Conservation (phyloP, 2,329 filamentous ascomycete genomes). For the Fusarium poae region DNA sequence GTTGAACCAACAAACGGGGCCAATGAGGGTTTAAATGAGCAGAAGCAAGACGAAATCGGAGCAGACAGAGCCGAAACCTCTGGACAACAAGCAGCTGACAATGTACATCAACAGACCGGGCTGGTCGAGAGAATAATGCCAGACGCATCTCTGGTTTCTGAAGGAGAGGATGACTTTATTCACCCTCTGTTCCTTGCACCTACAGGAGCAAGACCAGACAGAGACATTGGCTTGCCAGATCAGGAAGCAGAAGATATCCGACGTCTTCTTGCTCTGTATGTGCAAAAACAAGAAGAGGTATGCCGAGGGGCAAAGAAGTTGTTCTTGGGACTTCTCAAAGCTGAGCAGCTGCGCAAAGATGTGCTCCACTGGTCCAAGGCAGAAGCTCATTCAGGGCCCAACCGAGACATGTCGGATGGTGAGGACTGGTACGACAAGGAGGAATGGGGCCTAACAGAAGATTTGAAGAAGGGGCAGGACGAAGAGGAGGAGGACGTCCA, state of each 20-base stretch:
- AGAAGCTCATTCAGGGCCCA: constrained; percentile 76
- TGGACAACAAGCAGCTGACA: constrained; percentile 13
- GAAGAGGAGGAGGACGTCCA: constrained; percentile 82
- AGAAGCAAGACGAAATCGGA: neutral
- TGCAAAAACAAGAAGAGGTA: constrained; percentile 89
- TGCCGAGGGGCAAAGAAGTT: constrained; percentile 77
- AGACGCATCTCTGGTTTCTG: constrained; percentile 14
- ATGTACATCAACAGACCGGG: constrained; percentile 20
- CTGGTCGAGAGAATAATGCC: constrained; percentile 20
- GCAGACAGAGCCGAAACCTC: neutral
- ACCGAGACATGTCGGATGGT: constrained; percentile 84
- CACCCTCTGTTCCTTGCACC: constrained; percentile 82
- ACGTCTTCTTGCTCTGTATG: constrained; percentile 78
- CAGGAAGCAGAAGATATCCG: constrained; percentile 83
- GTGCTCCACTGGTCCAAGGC: constrained; percentile 83
- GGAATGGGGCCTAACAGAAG: constrained; percentile 80
- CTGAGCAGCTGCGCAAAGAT: constrained; percentile 77
- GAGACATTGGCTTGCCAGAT: constrained; percentile 78
- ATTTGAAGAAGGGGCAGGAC: constrained; percentile 84
- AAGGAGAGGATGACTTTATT: constrained; percentile 65
- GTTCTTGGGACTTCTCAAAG: constrained; percentile 77
- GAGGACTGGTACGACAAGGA: constrained; percentile 91
- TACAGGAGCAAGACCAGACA: constrained; percentile 70
- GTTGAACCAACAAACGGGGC: constrained; percentile 19
- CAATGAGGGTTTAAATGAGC: constrained; percentile 7